Evolutionary conservation across 345 rosid genomes (phyloP).

Genomic region (Brassica carinata): DNA sequence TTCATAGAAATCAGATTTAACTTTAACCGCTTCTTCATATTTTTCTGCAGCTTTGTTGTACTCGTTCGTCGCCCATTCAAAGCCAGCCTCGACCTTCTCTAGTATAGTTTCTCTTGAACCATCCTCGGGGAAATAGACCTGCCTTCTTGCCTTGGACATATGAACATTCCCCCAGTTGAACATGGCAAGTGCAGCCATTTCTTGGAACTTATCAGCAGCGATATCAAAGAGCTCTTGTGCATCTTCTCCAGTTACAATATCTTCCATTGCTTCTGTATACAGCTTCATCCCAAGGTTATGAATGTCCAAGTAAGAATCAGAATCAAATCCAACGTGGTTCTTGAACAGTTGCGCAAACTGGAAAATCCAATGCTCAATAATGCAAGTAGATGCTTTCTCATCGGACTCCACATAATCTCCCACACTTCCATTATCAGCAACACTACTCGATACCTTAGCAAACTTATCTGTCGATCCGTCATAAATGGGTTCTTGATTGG

Average conservation of each 20-base stretch:
- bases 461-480: constrained; percentile 46
- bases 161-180: constrained; percentile 98
- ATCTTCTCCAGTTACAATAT: constrained; percentile 71
- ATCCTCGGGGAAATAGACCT: constrained; percentile 63
- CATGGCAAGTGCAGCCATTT: constrained; percentile 91
- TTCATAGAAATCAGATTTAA: constrained; percentile 88
- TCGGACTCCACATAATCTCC: constrained; percentile 46
- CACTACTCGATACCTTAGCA: constrained; percentile 38
- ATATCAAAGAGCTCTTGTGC: constrained; percentile 81
- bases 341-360: constrained; percentile 88
- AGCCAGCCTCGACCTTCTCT: constrained; percentile 53
- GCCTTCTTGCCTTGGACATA: constrained; percentile 81
- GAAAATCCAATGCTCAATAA: constrained; percentile 76
- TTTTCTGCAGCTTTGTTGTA: constrained; percentile 62
- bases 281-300: constrained; percentile 89
- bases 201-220: constrained; percentile 88
- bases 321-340: constrained; percentile 92
- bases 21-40: constrained; percentile 73
- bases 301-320: constrained; percentile 84
- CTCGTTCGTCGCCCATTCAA: constrained; percentile 77
- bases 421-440: constrained; percentile 36
- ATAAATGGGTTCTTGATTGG: constrained; percentile 79
- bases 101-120: constrained; percentile 61
- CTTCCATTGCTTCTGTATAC: constrained; percentile 94
- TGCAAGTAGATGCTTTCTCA: constrained; percentile 44